Percentiles rank a stretch among this genome's conserved stretches.
phyloP scores from a whole-genome alignment of 192 early-diverging fungal species.

The Dispira simplex region DNA sequence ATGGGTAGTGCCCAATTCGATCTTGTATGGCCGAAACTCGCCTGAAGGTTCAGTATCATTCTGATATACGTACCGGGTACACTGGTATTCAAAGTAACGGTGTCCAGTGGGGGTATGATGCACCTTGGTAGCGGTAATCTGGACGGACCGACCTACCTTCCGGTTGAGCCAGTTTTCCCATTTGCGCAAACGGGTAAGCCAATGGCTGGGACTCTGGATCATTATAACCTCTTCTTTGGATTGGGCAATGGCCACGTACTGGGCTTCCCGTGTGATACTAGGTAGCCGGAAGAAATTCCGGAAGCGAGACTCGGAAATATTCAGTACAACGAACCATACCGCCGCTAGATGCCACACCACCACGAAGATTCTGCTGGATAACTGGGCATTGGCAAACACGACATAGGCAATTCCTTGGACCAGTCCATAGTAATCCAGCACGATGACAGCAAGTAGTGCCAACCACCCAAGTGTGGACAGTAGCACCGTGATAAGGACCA shows the following conservation, averaged over 20 bases:
- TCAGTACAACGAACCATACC: constrained; percentile 45
- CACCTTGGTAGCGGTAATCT: constrained; percentile 25
- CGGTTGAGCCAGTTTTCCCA: constrained; percentile 16
- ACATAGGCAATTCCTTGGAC: constrained; percentile 30
- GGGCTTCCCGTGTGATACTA: constrained; percentile 25
- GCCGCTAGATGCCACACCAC: constrained; percentile 56
- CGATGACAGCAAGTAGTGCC: constrained; percentile 44
- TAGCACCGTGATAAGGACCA: constrained; percentile 21
- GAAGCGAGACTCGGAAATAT: constrained; percentile 24
- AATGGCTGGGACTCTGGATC: constrained; percentile 27
- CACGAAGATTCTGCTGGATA: constrained; percentile 47
- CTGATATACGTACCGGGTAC: constrained; percentile 59
- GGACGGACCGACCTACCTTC: constrained; percentile 24
- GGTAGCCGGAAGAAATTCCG: constrained; percentile 60
- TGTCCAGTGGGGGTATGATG: constrained; percentile 21
- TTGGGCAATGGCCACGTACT: constrained; percentile 37
- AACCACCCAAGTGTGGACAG: constrained; percentile 44
- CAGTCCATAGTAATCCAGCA: constrained; percentile 65
- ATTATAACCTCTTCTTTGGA: constrained; percentile 29
- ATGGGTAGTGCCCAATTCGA: constrained; percentile 42
- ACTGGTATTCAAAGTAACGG: constrained; percentile 59
- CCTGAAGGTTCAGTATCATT: constrained; percentile 11
- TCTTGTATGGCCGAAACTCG: constrained; percentile 37
- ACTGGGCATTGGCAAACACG: constrained; percentile 43
- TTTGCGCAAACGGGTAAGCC: constrained; percentile 22